These are phyloP conservation scores for Xylaria multiplex DNA, from an alignment of 2,329 filamentous ascomycete species.

Conservation along the genomic window DNA sequence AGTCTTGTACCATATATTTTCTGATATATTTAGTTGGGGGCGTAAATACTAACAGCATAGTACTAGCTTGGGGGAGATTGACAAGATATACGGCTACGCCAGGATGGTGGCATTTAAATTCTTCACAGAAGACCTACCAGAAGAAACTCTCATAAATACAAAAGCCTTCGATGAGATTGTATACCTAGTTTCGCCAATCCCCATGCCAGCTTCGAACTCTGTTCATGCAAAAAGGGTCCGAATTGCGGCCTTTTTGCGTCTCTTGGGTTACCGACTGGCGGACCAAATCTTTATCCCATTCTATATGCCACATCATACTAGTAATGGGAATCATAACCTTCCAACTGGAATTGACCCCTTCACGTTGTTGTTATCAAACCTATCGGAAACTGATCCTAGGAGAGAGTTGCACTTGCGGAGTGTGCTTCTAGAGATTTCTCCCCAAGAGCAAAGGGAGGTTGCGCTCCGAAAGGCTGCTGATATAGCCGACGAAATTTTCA, in stretches of 20 bases:
- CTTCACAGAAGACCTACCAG: constrained; percentile 25
- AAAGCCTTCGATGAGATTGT: constrained; percentile 3
- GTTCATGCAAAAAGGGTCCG: constrained; percentile 28
- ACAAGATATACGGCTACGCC: constrained; percentile 28
- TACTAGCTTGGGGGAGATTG: constrained; percentile 27
- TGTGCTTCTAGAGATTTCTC: constrained; percentile 18
- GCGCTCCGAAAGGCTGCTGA: constrained; percentile 13
- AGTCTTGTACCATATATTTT: neutral
- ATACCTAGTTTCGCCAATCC: constrained; percentile 15
- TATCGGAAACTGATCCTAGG: constrained; percentile 21
- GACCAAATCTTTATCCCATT: constrained; percentile 29
- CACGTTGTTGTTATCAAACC: constrained; percentile 20
- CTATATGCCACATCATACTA: constrained; percentile 8
- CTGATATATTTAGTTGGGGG: neutral
- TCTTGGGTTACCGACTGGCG: constrained; percentile 20
- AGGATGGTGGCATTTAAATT: constrained; percentile 12
- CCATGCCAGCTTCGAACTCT: constrained; percentile 23
- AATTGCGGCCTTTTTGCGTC: constrained; percentile 19
- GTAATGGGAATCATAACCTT: constrained; percentile 4
- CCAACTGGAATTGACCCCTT: constrained; percentile 22
- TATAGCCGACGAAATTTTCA: constrained; percentile 15
- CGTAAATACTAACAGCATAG: constrained; percentile 9
- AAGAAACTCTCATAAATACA: constrained; percentile 6
- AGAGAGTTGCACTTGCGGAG: constrained; percentile 33
- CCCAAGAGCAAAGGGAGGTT: constrained; percentile 18